Base-by-base conservation (phyloP, 345 rosid species). In the Raphanus raphanistrum region DNA sequence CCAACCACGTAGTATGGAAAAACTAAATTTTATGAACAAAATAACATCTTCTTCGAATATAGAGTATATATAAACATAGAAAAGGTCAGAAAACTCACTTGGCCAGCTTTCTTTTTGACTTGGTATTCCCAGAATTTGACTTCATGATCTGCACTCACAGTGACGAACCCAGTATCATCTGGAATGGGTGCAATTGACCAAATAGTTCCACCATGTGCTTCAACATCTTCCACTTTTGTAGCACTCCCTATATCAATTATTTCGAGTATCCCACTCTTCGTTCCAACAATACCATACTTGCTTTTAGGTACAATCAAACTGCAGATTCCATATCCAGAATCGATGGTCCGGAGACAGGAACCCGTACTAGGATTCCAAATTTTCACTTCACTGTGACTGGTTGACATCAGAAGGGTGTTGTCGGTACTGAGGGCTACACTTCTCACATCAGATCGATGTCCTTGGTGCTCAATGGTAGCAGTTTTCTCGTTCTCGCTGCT, bases 351-450 rank as follows among this genome's bases (percentile, higher is more conserved):
- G 81, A 94, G 90, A 79, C 99, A 94, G 72, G 93, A 87, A 78
- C 99, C 97, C 12, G 97, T 89, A 73, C 92, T 92, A 74, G 99
- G 97, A 84, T 90, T 94, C 99, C 99, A 94, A 74, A 94, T 79
- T 81, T 92, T 94, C 16, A 90, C 90, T 36, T 96, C 88, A 81
- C 86, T 87, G 87, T 94, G 97, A 84, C 99, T 92, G 7, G 98
- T 94, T 81, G 99, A 92, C 97, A 94, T 85, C 84, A 94, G 82
- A 76, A 92, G 89, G 35, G 86, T 87, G 83, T 87, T 94, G 79
- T 94, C 98, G 67, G 90, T 84, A 81, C 94, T 92, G 76, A 94
- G 96, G 62, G 98, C 83, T 66, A 92, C 84, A 68, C 99, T 94
- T 82, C 99, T 90, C 77, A 94, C 89, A 75, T 88, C 98, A 73